Conservation (phyloP, 1,139 yeast genomes). For the Magnusiomyces fungicola region DNA sequence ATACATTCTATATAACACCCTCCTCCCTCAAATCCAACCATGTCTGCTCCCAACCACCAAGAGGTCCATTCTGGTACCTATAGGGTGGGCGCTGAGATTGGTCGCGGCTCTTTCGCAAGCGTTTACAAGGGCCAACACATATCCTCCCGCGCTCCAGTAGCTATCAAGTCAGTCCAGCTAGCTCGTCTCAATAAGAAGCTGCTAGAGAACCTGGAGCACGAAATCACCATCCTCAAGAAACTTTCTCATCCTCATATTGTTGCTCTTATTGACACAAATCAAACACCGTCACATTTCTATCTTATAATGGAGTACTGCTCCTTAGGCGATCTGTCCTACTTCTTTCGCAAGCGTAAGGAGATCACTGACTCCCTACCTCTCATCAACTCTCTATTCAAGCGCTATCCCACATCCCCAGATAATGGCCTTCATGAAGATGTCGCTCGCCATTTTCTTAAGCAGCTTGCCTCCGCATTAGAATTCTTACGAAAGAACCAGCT, state of each 20-base stretch:
- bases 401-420: slow-evolving; percentile 68
- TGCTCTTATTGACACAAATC: slow-evolving; percentile 70
- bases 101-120: slow-evolving; percentile 91
- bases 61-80: slow-evolving; percentile 26
- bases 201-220: slow-evolving; percentile 84
- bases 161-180: slow-evolving; percentile 80
- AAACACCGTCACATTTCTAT: slow-evolving; percentile 74
- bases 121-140: slow-evolving; percentile 64
- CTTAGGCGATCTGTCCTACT: slow-evolving; percentile 83
- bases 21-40: neutral
- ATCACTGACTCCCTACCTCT: slow-evolving; percentile 71
- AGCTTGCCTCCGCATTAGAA: slow-evolving; percentile 73
- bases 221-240: slow-evolving; percentile 75
- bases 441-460: slow-evolving; percentile 79
- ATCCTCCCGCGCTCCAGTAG: slow-evolving; percentile 55
- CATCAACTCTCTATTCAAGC: slow-evolving; percentile 62
- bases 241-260: slow-evolving; percentile 93
- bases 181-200: slow-evolving; percentile 80
- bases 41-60: slow-evolving; percentile 5
- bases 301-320: slow-evolving; percentile 97
- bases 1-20: no score
- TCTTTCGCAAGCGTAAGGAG: slow-evolving; percentile 70
- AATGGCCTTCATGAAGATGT: slow-evolving; percentile 75
- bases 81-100: slow-evolving; percentile 67
- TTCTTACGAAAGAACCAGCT: slow-evolving; percentile 76